Evolutionary conservation across 352 stramenopile species (phyloP).

Genomic region (Halophytophthora batemanensis): DNA sequence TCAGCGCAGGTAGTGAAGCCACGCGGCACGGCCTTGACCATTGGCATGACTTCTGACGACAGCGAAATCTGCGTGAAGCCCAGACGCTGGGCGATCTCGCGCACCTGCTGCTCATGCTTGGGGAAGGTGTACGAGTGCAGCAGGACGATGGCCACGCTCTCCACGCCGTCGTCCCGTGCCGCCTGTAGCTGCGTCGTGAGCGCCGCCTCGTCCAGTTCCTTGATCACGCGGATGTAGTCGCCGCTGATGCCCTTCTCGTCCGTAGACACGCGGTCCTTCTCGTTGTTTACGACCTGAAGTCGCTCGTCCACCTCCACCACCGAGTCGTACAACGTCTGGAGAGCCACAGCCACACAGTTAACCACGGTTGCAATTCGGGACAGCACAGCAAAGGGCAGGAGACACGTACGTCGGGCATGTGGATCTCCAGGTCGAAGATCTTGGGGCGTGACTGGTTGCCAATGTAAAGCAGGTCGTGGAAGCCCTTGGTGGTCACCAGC

Average conservation of each 20-base stretch:
- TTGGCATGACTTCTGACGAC: constrained; percentile 94
- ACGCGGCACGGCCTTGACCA: constrained; percentile 97
- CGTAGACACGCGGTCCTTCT: constrained; percentile 42
- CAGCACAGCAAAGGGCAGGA: constrained; percentile 1
- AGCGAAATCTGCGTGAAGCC: constrained; percentile 94
- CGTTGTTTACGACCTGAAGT: constrained; percentile 88
- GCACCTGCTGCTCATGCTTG: constrained; percentile 91
- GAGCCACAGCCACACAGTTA: constrained; percentile 1
- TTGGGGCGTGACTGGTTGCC: constrained; percentile 97
- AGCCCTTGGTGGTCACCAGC: constrained; percentile 94
- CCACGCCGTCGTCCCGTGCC: constrained; percentile 84
- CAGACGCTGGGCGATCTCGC: constrained; percentile 86
- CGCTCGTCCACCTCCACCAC: constrained; percentile 98
- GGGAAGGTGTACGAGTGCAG: constrained; percentile 96
- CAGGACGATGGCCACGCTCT: constrained; percentile 94
- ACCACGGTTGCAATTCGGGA: constrained; percentile 1
- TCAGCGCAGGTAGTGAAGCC: constrained; percentile 97
- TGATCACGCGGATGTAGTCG: constrained; percentile 85
- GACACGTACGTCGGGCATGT: constrained; percentile 68
- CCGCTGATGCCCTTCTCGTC: constrained; percentile 85
- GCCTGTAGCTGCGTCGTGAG: constrained; percentile 82
- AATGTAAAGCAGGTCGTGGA: constrained; percentile 97
- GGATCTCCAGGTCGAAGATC: constrained; percentile 97
- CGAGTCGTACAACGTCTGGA: constrained; percentile 93
- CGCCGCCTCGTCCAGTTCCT: constrained; percentile 74